Conservation (phyloP, 2,329 filamentous ascomycete species). For the Colletotrichum camelliae region DNA sequence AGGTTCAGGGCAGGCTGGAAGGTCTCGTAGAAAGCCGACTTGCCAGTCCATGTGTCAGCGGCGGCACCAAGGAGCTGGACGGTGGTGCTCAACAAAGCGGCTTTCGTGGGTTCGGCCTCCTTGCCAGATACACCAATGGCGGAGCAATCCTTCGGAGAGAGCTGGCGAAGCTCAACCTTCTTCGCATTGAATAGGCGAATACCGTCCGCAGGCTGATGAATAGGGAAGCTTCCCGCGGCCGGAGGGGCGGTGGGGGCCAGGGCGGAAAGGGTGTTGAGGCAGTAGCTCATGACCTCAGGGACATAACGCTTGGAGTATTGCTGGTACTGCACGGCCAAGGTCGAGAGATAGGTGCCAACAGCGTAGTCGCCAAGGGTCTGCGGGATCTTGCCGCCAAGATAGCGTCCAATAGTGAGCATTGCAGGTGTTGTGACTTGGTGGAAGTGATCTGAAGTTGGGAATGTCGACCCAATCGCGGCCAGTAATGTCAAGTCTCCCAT, state of each 20-base stretch:
- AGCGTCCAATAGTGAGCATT: slow-evolving; percentile 82
- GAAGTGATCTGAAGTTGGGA: slow-evolving; percentile 96
- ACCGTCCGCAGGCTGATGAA: slow-evolving; percentile 59
- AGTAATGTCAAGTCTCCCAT: slow-evolving; percentile 82
- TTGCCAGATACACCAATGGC: slow-evolving; percentile 27
- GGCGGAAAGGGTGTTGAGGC: slow-evolving; percentile 73
- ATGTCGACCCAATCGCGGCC: slow-evolving; percentile 82
- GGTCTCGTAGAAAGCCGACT: slow-evolving; percentile 79
- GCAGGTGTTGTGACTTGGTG: slow-evolving; percentile 93
- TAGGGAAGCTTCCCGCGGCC: slow-evolving; percentile 62
- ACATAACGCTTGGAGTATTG: slow-evolving; percentile 83
- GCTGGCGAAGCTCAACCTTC: slow-evolving; percentile 50
- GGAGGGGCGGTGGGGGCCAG: slow-evolving; percentile 62
- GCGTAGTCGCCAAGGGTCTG: slow-evolving; percentile 69
- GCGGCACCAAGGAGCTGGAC: slow-evolving; percentile 70
- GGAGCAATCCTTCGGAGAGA: slow-evolving; percentile 65
- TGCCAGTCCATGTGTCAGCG: slow-evolving; percentile 75
- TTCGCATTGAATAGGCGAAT: slow-evolving; percentile 55
- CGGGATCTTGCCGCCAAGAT: slow-evolving; percentile 79
- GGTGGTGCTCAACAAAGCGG: slow-evolving; percentile 67
- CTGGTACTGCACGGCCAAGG: slow-evolving; percentile 84
- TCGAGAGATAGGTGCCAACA: slow-evolving; percentile 79
- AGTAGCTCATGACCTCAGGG: slow-evolving; percentile 86
- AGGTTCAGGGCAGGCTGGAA: slow-evolving; percentile 69
- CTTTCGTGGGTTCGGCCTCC: slow-evolving; percentile 43